Percentiles rank a stretch among this genome's conserved stretches.
Conservation (phyloP, 192 early-diverging fungal species). For the Coemansia sp. region DNA sequence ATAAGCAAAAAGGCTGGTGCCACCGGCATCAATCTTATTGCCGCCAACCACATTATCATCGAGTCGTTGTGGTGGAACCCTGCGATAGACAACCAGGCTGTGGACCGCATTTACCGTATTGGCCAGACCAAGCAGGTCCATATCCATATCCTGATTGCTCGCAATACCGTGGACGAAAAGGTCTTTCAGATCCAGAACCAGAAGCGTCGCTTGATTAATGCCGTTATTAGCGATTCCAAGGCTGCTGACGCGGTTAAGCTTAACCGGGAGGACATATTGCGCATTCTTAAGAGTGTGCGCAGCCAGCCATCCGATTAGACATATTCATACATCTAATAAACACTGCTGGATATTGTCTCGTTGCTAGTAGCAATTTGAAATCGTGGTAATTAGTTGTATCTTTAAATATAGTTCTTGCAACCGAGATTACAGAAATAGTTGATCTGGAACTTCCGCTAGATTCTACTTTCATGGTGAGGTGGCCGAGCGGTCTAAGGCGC, state of each 20-base stretch:
- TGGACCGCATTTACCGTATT: constrained; percentile 90
- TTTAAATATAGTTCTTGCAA: too few species aligned
- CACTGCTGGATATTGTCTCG: too few species aligned
- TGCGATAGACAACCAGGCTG: constrained; percentile 87
- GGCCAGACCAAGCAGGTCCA: constrained; percentile 92
- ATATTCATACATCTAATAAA: too few species aligned
- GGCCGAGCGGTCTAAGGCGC: constrained; percentile 22
- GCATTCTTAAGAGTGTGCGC: not conserved
- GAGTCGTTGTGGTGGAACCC: constrained; percentile 90
- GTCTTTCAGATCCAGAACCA: constrained; percentile 21
- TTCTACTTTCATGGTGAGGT: constrained; percentile 5
- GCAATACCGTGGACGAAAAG: constrained; percentile 84
- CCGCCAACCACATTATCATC: constrained; percentile 69
- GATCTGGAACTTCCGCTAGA: too few species aligned
- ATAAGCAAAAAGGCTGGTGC: constrained; percentile 70
- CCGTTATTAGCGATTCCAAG: constrained; percentile 6
- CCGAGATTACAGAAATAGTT: too few species aligned
- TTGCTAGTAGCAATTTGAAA: not conserved
- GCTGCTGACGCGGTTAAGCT: not conserved
- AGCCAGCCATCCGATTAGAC: too few species aligned
- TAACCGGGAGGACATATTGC: not conserved
- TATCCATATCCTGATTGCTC: constrained; percentile 87
- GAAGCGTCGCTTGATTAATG: constrained; percentile 17
- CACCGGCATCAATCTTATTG: constrained; percentile 68
- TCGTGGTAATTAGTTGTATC: too few species aligned